Evolutionary conservation across 2,329 filamentous ascomycete species (phyloP).

Genomic region (Gnomoniopsis sp.): DNA sequence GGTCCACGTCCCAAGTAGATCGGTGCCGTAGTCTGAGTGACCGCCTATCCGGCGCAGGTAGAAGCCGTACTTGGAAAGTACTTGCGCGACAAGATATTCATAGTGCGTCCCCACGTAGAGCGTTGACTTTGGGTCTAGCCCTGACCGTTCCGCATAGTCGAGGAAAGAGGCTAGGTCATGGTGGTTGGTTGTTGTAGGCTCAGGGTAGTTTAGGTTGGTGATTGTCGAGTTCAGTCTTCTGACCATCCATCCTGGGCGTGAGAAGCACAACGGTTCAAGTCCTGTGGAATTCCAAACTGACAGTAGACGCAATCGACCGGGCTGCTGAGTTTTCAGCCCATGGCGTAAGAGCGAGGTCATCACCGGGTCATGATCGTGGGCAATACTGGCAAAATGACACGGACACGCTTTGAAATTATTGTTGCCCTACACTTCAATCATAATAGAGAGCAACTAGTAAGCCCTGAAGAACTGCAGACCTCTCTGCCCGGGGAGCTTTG

Average conservation of each 20-base stretch:
- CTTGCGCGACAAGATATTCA: conserved; percentile 64
- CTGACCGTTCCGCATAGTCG: conserved; percentile 55
- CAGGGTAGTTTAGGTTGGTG: conserved; percentile 38
- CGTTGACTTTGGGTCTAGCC: conserved; percentile 53
- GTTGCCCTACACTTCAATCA: not conserved
- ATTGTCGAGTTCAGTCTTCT: conserved; percentile 7
- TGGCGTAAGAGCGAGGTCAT: conserved; percentile 9
- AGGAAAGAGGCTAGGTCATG: conserved; percentile 63
- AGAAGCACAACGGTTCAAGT: not conserved
- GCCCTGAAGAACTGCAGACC: not conserved
- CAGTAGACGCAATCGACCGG: not conserved
- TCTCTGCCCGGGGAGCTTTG: conserved; percentile 5
- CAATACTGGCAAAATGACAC: not conserved
- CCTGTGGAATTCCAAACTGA: too few relatives aligned
- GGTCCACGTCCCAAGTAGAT: conserved; percentile 69
- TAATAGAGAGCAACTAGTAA: not conserved
- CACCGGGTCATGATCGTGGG: conserved; percentile 11
- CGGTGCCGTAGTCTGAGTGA: conserved; percentile 66
- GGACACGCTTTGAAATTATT: too few relatives aligned
- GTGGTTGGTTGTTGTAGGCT: conserved; percentile 50
- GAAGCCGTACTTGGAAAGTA: conserved; percentile 61
- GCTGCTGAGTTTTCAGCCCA: conserved; percentile 14
- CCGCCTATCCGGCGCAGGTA: conserved; percentile 63
- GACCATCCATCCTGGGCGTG: conserved; percentile 1
- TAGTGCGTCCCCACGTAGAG: conserved; percentile 72